Evolutionary conservation across 2,329 filamentous ascomycete species (phyloP).

Genomic region (Cladosporium halotolerans): DNA sequence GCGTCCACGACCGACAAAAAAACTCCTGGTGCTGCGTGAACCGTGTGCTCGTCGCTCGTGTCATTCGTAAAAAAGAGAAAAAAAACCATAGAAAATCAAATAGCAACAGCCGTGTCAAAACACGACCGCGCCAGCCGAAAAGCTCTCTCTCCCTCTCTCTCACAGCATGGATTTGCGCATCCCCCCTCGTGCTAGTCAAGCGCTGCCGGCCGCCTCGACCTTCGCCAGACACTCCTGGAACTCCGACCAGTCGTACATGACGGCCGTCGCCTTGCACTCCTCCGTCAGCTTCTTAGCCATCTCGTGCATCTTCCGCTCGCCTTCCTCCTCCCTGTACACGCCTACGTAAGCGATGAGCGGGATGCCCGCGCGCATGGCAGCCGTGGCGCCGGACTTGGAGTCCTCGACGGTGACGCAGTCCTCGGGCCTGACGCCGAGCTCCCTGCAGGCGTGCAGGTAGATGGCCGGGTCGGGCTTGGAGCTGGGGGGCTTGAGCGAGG

Average conservation of each 20-base stretch:
- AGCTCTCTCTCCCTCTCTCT: neutral
- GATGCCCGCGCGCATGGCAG: conserved; percentile 70
- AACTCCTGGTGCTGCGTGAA: neutral
- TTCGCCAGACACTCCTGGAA: conserved; percentile 45
- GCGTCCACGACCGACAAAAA: neutral
- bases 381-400: conserved; percentile 76
- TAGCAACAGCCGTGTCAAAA: no score
- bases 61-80: neutral
- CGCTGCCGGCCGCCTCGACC: conserved; percentile 33
- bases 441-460: conserved; percentile 71
- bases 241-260: conserved; percentile 50
- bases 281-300: conserved; percentile 46
- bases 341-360: conserved; percentile 80
- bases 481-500: conserved; percentile 69
- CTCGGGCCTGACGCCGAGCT: conserved; percentile 62
- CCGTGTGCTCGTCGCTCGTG: conserved; percentile 8
- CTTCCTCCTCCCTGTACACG: conserved; percentile 59
- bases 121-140: neutral
- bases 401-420: conserved; percentile 83
- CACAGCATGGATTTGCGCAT: neutral
- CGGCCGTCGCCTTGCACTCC: conserved; percentile 40
- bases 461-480: conserved; percentile 88
- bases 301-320: conserved; percentile 55
- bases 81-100: neutral
- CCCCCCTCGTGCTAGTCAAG: conserved; percentile 8